A percentile compares a stretch with the other conserved stretches of the same genome.
These are phyloP conservation scores for Blastocrithidia nonstop DNA, from an alignment of 208 protist genomes.

Conservation along the genomic window DNA sequence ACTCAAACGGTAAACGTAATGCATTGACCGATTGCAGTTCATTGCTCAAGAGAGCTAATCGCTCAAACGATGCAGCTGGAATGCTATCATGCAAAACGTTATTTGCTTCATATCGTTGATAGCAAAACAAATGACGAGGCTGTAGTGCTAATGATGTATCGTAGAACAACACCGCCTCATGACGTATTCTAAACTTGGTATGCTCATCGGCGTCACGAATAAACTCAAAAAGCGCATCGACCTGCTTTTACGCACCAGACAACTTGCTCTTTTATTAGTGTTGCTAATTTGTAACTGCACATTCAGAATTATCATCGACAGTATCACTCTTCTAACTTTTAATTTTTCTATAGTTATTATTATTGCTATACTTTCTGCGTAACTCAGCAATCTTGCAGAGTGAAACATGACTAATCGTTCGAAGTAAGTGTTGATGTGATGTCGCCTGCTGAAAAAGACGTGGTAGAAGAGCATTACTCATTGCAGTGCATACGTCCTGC, in stretches of 20 bases:
- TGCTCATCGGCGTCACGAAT: conserved; percentile 62
- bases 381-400: conserved; percentile 36
- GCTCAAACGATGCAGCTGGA: conserved; percentile 63
- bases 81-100: conserved; percentile 60
- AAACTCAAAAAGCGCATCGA: conserved; percentile 12
- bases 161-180: conserved; percentile 58
- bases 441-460: conserved; percentile 70
- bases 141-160: conserved; percentile 24
- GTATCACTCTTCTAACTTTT: too few relatives aligned
- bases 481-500: conserved; percentile 6
- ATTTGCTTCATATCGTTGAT: conserved; percentile 65
- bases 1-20: conserved; percentile 37
- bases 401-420: conserved; percentile 76
- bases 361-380: conserved; percentile 12
- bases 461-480: conserved; percentile 33
- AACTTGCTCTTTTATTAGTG: background rate
- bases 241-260: background rate
- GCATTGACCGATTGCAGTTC: conserved; percentile 57
- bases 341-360: too few relatives aligned
- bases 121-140: conserved; percentile 59
- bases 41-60: conserved; percentile 56
- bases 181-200: conserved; percentile 59
- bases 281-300: conserved; percentile 1
- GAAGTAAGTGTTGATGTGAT: conserved; percentile 82
- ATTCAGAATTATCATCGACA: too few relatives aligned